These are phyloP conservation scores for Periglandula ipomoeae DNA, from an alignment of 2,329 filamentous ascomycete species.

Conservation along the genomic window DNA sequence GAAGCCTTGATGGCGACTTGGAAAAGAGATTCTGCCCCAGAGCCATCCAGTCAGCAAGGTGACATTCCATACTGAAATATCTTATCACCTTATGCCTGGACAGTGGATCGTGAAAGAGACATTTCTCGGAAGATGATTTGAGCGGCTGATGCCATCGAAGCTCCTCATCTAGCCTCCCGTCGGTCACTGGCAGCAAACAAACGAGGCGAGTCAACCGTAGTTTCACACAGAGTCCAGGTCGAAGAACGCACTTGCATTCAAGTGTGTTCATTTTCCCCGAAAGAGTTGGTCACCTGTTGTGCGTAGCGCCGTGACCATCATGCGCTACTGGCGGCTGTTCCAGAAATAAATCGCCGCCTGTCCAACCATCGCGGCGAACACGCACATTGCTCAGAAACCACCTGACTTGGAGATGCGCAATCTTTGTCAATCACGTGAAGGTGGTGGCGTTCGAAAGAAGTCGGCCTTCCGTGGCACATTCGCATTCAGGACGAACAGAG, in stretches of 20 bases:
- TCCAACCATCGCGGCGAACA: conserved; percentile 14
- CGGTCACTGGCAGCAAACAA: too few species aligned
- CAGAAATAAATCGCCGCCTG: conserved; percentile 18
- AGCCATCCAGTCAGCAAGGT: too few species aligned
- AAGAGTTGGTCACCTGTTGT: background rate
- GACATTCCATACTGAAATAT: too few species aligned
- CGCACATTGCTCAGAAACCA: conserved; percentile 8
- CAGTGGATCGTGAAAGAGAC: too few species aligned
- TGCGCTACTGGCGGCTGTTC: conserved; percentile 26
- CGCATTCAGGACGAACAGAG: background rate
- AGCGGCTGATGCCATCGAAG: too few species aligned
- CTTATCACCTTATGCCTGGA: too few species aligned
- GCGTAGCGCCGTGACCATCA: background rate
- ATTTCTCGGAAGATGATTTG: too few species aligned
- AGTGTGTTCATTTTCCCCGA: background rate
- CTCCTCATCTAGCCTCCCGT: too few species aligned
- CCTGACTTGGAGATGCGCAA: conserved; percentile 9
- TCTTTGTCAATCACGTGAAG: background rate
- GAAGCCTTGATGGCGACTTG: background rate
- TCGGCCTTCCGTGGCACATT: background rate
- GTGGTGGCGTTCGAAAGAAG: background rate
- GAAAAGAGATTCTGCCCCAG: background rate
- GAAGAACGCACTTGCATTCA: too few species aligned
- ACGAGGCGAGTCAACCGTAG: too few species aligned
- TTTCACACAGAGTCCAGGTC: too few species aligned